phyloP scores from a whole-genome alignment of 441 rosid species.

The Mallotus repandus region DNA sequence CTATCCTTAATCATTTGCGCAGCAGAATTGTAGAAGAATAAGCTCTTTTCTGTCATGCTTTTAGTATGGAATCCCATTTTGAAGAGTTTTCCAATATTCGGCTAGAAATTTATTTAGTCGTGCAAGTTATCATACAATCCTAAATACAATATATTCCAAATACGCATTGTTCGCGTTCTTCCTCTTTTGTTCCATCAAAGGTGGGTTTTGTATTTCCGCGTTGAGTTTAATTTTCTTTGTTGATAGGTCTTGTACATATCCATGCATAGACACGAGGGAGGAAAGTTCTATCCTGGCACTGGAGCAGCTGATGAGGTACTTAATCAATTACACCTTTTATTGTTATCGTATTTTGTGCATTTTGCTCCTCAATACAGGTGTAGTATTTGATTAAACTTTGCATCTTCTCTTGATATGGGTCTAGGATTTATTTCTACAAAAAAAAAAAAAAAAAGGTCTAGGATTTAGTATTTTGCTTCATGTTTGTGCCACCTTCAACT shows the following conservation, averaged over 20 bases:
- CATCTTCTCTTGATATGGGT: not conserved
- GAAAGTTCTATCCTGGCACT: constrained; percentile 88
- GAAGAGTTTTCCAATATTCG: not conserved
- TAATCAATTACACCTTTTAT: not conserved
- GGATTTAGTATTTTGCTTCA: not conserved
- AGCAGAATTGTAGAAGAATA: not conserved
- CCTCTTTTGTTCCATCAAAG: not conserved
- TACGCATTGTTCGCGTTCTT: constrained; percentile 3
- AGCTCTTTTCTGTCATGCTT: not conserved
- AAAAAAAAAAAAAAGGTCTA: too few relatives aligned
- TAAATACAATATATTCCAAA: constrained; percentile 1
- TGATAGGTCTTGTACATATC: constrained; percentile 85
- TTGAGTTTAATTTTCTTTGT: not conserved
- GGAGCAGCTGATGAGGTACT: constrained; percentile 87
- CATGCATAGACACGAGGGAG: constrained; percentile 92
- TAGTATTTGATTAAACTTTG: not conserved
- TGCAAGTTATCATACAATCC: not conserved
- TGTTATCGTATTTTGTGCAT: not conserved
- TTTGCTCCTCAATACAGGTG: not conserved
- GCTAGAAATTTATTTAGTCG: not conserved
- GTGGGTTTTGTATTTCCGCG: not conserved
- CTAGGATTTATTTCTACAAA: not conserved
- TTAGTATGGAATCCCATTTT: not conserved
- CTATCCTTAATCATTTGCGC: not conserved
- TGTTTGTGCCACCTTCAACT: not conserved